Percentiles rank a stretch among this genome's conserved stretches.
phyloP scores from a whole-genome alignment of 2,329 filamentous ascomycete genomes.

The Rhinocladiella similis region DNA sequence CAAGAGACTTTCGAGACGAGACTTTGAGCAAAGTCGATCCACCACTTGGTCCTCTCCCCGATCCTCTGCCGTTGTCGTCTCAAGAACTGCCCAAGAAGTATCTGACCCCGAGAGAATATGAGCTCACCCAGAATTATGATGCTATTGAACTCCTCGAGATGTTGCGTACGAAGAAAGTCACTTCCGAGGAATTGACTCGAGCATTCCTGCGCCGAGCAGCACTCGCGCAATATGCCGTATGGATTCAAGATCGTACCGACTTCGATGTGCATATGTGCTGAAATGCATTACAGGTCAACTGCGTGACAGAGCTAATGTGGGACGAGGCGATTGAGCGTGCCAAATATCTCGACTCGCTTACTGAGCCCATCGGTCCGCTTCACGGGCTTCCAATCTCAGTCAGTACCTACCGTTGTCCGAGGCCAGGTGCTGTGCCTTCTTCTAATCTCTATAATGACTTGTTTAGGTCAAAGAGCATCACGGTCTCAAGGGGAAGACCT shows the following conservation, averaged over 20 bases:
- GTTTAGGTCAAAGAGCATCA: conserved; percentile 44
- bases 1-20: conserved; percentile 26
- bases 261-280: background rate
- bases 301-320: conserved; percentile 56
- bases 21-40: conserved; percentile 30
- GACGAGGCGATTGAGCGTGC: conserved; percentile 50
- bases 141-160: conserved; percentile 37
- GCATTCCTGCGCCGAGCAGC: conserved; percentile 58
- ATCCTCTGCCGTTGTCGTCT: conserved; percentile 34
- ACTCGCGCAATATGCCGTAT: conserved; percentile 40
- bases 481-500: conserved; percentile 28
- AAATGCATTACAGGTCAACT: conserved; percentile 31
- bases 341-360: conserved; percentile 45
- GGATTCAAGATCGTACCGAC: background rate
- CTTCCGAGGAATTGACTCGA: conserved; percentile 46
- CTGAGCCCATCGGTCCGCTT: conserved; percentile 57
- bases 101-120: conserved; percentile 48
- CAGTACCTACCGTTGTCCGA: background rate
- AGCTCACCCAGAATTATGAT: conserved; percentile 49
- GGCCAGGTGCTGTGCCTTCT: background rate
- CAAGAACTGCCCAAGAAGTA: conserved; percentile 47
- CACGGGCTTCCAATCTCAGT: conserved; percentile 61
- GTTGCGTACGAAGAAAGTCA: conserved; percentile 47
- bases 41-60: conserved; percentile 17
- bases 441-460: background rate